Percentiles rank a stretch among this genome's conserved stretches.
Evolutionary conservation across 208 protist genomes (phyloP).

Genomic region (Acanthamoeba triangularis): DNA sequence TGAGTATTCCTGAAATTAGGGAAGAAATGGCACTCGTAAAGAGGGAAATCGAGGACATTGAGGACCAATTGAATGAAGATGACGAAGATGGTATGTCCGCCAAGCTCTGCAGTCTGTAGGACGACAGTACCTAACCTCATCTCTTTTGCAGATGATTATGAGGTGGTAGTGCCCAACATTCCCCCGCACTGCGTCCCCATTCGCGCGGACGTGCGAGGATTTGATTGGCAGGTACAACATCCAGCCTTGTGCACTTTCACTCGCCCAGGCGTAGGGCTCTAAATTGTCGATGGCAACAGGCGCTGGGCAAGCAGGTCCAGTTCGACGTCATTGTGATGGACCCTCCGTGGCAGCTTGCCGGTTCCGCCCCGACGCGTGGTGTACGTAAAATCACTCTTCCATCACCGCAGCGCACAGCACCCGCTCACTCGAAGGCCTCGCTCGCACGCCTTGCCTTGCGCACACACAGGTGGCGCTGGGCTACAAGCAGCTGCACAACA

Average conservation of each 20-base stretch:
- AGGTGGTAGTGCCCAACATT: conserved; percentile 74
- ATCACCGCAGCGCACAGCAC: not conserved
- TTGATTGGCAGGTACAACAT: conserved; percentile 80
- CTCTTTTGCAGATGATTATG: conserved; percentile 55
- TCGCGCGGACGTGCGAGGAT: conserved; percentile 82
- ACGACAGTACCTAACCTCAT: not conserved
- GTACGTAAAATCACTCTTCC: conserved; percentile 38
- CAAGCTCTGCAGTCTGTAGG: not conserved
- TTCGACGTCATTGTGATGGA: conserved; percentile 92
- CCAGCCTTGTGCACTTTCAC: not conserved
- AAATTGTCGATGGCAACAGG: not conserved
- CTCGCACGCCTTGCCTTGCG: no score
- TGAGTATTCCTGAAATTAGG: conserved; percentile 58
- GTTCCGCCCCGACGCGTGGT: conserved; percentile 84
- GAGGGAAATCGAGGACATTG: conserved; percentile 33
- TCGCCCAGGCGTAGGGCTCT: not conserved
- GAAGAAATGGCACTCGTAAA: conserved; percentile 29
- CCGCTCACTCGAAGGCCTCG: not conserved
- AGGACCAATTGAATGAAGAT: not conserved
- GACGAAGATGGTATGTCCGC: conserved; percentile 38
- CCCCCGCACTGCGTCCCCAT: conserved; percentile 87
- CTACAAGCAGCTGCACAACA: conserved; percentile 87
- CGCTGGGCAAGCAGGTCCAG: conserved; percentile 78
- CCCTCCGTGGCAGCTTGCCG: conserved; percentile 90
- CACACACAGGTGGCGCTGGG: conserved; percentile 85